These are phyloP conservation scores for Phytopythium helicoides DNA, from an alignment of 352 stramenopile genomes.

Conservation along the genomic window DNA sequence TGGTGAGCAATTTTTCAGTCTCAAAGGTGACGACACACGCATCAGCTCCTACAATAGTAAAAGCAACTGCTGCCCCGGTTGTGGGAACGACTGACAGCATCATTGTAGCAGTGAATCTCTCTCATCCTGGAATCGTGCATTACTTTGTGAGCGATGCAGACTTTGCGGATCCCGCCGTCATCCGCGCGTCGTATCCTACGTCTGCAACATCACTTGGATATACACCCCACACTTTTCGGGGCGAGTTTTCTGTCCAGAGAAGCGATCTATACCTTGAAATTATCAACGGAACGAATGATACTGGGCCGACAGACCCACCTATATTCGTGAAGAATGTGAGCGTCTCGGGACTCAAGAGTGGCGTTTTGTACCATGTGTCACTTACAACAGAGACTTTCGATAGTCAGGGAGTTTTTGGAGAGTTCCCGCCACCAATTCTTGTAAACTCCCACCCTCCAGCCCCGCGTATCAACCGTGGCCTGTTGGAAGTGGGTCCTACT, in stretches of 20 bases:
- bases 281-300: slow-evolving; percentile 75
- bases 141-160: slow-evolving; percentile 77
- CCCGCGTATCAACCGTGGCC: slow-evolving; percentile 33
- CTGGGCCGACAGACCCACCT: slow-evolving; percentile 46
- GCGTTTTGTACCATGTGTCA: slow-evolving; percentile 69
- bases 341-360: slow-evolving; percentile 32
- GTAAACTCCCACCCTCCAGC: slow-evolving; percentile 55
- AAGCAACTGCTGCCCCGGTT: slow-evolving; percentile 42
- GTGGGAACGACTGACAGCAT: slow-evolving; percentile 50
- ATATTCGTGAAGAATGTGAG: slow-evolving; percentile 65
- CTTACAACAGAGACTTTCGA: slow-evolving; percentile 66
- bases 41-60: slow-evolving; percentile 55
- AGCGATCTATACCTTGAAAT: slow-evolving; percentile 60
- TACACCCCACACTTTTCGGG: slow-evolving; percentile 44
- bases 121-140: slow-evolving; percentile 58
- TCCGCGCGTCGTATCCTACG: slow-evolving; percentile 16
- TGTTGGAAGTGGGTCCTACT: slow-evolving; percentile 31
- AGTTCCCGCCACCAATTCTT: slow-evolving; percentile 67
- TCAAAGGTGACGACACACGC: slow-evolving; percentile 52
- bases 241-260: slow-evolving; percentile 31
- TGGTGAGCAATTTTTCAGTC: slow-evolving; percentile 32
- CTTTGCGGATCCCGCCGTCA: slow-evolving; percentile 66
- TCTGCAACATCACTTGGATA: background rate
- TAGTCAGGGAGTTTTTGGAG: slow-evolving; percentile 68
- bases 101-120: slow-evolving; percentile 58